Percentiles rank a stretch among this genome's conserved stretches.
These are phyloP conservation scores for Lichtheimia corymbifera DNA, from an alignment of 371 early-diverging fungal species.

Conservation along the genomic window DNA sequence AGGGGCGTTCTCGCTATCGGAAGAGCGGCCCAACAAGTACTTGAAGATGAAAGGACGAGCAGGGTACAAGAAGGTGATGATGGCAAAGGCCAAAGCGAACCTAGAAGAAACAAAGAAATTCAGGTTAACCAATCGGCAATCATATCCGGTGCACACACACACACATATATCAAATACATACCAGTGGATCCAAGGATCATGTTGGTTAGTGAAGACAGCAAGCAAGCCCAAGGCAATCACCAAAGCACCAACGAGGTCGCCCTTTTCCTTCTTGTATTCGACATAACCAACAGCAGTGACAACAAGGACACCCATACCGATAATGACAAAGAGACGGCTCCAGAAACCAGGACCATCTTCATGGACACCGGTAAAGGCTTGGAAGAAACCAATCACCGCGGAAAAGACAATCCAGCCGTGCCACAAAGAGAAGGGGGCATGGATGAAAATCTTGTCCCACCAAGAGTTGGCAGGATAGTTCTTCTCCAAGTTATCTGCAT, in stretches of 20 bases:
- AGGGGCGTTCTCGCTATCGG: constrained; percentile 42
- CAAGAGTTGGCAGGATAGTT: constrained; percentile 43
- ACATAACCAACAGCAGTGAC: constrained; percentile 68
- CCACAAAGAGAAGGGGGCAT: constrained; percentile 75
- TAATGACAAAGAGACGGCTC: constrained; percentile 51
- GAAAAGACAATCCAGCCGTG: constrained; percentile 73
- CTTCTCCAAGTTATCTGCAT: constrained; percentile 50
- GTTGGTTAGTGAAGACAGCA: constrained; percentile 46
- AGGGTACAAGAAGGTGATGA: constrained; percentile 58
- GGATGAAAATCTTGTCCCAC: constrained; percentile 61
- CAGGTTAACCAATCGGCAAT: constrained; percentile 35
- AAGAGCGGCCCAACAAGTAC: constrained; percentile 37
- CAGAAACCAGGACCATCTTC: constrained; percentile 50
- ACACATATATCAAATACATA: constrained; percentile 23
- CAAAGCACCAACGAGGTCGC: constrained; percentile 64
- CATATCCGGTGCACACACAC: constrained; percentile 31
- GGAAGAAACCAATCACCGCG: constrained; percentile 61
- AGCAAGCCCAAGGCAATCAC: constrained; percentile 56
- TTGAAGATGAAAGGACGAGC: constrained; percentile 53
- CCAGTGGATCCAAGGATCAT: constrained; percentile 49
- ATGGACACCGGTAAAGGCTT: constrained; percentile 50
- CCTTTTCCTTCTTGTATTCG: constrained; percentile 62
- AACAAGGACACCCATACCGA: constrained; percentile 58
- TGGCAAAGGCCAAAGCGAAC: constrained; percentile 54
- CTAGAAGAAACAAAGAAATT: constrained; percentile 20